These are phyloP conservation scores for Durio zibethinus DNA, from an alignment of 345 rosid species.

Conservation along the genomic window DNA sequence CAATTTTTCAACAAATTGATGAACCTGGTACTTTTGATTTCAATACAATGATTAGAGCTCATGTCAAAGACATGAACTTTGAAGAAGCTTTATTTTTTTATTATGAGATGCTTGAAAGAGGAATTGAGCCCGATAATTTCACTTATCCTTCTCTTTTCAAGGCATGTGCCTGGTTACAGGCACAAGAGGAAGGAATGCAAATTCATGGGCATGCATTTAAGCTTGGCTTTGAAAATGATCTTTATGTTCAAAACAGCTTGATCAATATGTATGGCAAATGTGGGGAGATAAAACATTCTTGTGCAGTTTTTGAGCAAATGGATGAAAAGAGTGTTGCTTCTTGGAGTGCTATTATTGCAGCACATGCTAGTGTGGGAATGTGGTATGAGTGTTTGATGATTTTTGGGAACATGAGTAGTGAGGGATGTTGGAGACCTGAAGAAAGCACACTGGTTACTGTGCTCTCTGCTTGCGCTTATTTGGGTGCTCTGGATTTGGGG, in stretches of 20 bases:
- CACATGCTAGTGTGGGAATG: conserved; percentile 53
- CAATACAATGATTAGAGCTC: conserved; percentile 44
- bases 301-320: conserved; percentile 41
- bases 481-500: conserved; percentile 39
- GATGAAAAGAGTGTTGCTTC: conserved; percentile 46
- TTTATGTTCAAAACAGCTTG: conserved; percentile 65
- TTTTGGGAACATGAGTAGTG: conserved; percentile 45
- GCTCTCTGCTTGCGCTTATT: conserved; percentile 43
- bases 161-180: conserved; percentile 38
- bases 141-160: conserved; percentile 37
- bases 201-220: conserved; percentile 39
- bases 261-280: conserved; percentile 63
- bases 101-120: conserved; percentile 28
- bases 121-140: conserved; percentile 31
- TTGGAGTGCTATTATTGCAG: conserved; percentile 72
- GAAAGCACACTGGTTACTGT: conserved; percentile 42
- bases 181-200: conserved; percentile 37
- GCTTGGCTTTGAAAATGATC: conserved; percentile 46
- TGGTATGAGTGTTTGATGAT: conserved; percentile 48
- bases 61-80: conserved; percentile 23
- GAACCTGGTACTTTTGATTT: conserved; percentile 36
- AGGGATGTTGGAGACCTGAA: conserved; percentile 42
- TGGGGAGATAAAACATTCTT: conserved; percentile 50
- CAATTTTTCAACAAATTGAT: conserved; percentile 33
- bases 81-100: conserved; percentile 27